These are phyloP conservation scores for Botrytis aclada DNA, from an alignment of 2,329 filamentous ascomycete species.

Conservation along the genomic window DNA sequence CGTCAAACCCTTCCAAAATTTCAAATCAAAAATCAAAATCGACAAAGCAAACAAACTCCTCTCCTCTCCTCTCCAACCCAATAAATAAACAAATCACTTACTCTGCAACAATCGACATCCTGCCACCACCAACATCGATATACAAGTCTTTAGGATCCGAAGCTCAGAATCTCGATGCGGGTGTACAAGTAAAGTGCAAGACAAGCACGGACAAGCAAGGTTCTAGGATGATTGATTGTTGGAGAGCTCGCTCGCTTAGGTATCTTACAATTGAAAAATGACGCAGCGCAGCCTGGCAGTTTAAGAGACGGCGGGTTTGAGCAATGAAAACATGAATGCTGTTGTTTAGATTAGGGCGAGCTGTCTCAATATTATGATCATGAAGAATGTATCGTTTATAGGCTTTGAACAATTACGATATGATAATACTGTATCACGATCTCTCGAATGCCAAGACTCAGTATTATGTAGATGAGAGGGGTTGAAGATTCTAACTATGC, in stretches of 20 bases:
- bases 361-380: neutral
- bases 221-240: slow-evolving; percentile 5
- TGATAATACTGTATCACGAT: neutral
- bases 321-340: neutral
- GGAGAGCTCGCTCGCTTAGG: slow-evolving; percentile 2
- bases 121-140: slow-evolving; percentile 25
- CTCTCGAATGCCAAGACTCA: neutral
- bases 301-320: no score
- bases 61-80: no score
- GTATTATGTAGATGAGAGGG: neutral
- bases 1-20: neutral
- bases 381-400: neutral
- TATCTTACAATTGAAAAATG: neutral
- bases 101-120: slow-evolving; percentile 49
- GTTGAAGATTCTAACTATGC: neutral
- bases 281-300: no score
- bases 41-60: no score
- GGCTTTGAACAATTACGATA: no score
- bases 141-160: neutral
- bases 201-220: neutral
- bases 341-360: neutral
- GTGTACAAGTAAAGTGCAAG: neutral
- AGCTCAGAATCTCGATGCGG: neutral
- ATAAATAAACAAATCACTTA: slow-evolving; percentile 34
- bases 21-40: neutral